Base-by-base conservation (phyloP, 148 eudicot genomes). In the Polygonum aviculare region DNA sequence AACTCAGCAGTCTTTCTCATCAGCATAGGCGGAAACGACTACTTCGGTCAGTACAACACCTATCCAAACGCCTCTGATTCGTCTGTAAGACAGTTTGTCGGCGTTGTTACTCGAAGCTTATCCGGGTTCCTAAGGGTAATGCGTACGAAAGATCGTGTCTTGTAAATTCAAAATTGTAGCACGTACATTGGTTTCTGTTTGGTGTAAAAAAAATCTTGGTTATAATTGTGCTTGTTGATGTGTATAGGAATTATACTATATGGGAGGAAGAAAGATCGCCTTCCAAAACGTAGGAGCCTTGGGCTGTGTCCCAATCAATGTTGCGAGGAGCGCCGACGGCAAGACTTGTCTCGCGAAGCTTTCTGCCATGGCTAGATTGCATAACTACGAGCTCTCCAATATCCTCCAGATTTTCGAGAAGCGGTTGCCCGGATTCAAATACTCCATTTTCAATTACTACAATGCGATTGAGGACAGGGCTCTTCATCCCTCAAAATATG, bases 11-110 rank as follows among this genome's bases (percentile, higher is more conserved):
- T 80, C 4, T 77, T 49, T 49, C 49, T 80, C 15, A 71, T 80
- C 44, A 80, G 78, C 65, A 77, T 80, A 15, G 82, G 82, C 10
- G 82, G 79, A 6, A 80, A 80, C 36, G 82, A 80, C 77, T 80
- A 77, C 73, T 78, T 78, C 22, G 51, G 48, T 72, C 31, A 73
- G 47, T 74, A 74, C 71, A 57, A 40, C 6, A 19, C 33, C 18
- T 26, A 74, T 38, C 80, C 76, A 3, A 59, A 59, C 11, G 55
- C 77, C 12, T 44, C 80, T 31, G 26, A 12, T 8, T 70, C 75
- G 4, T 78, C 71, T 38, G 52, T 48, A 21, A 73, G n/a, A 33
- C 72, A 60, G 54, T 62, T 49, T 21, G 80, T 78, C 0, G 76
- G 26, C 38, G 62, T 60, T 45, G 80, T 78, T 26, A 73, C 70